A percentile compares a stretch with the other conserved stretches of the same genome.
Conservation (phyloP, 129 eudicot species). For the Glebionis coronaria region DNA sequence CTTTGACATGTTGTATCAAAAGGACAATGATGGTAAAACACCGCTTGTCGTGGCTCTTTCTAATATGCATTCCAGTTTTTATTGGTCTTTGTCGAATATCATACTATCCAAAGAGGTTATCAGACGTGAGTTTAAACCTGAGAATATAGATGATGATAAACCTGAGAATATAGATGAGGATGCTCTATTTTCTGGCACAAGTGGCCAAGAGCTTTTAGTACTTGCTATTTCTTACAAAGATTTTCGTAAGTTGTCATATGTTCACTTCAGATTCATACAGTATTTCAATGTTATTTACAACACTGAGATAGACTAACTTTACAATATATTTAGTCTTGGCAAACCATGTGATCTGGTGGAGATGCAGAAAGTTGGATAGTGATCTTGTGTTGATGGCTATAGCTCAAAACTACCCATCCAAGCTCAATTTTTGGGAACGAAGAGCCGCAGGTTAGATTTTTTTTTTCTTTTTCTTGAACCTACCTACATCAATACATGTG, state of each 20-base stretch:
- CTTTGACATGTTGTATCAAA: neutral
- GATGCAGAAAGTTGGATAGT: neutral
- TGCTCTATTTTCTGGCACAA: neutral
- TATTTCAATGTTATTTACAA: neutral
- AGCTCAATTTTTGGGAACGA: neutral
- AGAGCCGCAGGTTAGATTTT: neutral
- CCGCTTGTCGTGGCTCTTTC: constrained; percentile 17
- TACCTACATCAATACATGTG: neutral
- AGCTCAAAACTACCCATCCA: neutral
- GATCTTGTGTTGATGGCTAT: neutral
- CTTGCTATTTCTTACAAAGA: constrained; percentile 1
- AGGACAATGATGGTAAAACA: neutral
- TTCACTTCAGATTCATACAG: neutral
- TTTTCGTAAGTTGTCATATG: constrained; percentile 3
- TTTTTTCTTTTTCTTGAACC: neutral
- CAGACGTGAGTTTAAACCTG: too few species aligned
- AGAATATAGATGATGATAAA: too few species aligned
- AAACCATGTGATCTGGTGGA: neutral
- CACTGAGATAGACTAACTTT: neutral
- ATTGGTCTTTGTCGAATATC: too few species aligned
- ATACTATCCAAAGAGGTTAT: too few species aligned
- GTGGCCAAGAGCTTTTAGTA: neutral
- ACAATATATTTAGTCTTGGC: neutral
- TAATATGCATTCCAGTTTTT: neutral
- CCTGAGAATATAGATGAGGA: neutral